Evolutionary conservation across 2,329 filamentous ascomycete genomes (phyloP), one percentile per base, ranked within the genome.

Genomic region (Colletotrichum tanaceti): DNA sequence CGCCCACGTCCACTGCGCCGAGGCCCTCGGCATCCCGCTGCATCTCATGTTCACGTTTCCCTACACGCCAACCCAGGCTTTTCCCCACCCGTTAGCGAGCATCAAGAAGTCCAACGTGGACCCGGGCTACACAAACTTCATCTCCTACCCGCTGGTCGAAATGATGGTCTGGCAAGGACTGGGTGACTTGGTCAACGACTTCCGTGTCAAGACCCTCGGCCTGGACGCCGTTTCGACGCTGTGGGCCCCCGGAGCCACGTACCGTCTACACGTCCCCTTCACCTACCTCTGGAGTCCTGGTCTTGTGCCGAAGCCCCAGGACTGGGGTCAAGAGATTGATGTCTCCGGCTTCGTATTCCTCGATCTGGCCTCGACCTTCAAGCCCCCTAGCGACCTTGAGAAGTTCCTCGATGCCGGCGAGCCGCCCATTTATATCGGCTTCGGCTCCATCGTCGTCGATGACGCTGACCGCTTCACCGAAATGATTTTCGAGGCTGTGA

Each of bases 131-230:
- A 89, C 90, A 14, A 96, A 95, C 77, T 93, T 93, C 75, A 93
- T 95, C 76, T 91, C 88, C 1, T 96, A 94, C 75, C 89, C 91
- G 0, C 79, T 95, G 43, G 91, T 95, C 1, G 92, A 95, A 75
- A 91, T 93, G 87, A 93, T 95, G 86, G 91, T 93, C 1, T 97
- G 94, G 94, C 93, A 97, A 78, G 94, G 94, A 0, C 83, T 95
- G 0, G 92, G 92, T 2, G 92, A 94, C 76, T 80, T 95, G 35
- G 87, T 95, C 71, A 95, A 95, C 74, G 83, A 88, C 35, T 93
- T 94, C 73, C 85, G 93, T 54, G 84, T 88, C 5, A 87, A 89
- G 63, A 92, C 89, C 0, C 81, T 95, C 1, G 87, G 86, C 1
- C 80, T 95, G 0, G 92, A 94, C 71, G 90, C 91, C 0, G 88